These are phyloP conservation scores for Periconia sp. DNA, from an alignment of 2,329 filamentous ascomycete species.

Conservation along the genomic window DNA sequence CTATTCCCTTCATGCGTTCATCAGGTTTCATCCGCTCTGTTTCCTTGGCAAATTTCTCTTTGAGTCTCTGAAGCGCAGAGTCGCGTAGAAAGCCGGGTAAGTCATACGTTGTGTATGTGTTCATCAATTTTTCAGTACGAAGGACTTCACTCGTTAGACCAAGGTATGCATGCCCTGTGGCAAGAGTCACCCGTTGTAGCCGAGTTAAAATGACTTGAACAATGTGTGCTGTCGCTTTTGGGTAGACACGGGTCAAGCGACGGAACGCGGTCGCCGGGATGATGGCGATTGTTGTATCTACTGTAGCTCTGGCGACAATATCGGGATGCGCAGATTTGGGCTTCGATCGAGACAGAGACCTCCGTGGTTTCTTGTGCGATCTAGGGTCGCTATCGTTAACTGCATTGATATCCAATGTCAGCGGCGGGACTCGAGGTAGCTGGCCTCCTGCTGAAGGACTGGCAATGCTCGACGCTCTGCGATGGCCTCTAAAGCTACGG, in stretches of 20 bases:
- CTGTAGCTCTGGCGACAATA: conserved; percentile 92
- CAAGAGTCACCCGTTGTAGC: conserved; percentile 90
- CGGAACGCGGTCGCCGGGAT: conserved; percentile 97
- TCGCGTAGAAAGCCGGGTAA: conserved; percentile 90
- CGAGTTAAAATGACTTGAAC: conserved; percentile 96
- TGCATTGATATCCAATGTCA: conserved; percentile 67
- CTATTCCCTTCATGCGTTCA: conserved; percentile 89
- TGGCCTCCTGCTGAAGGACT: conserved; percentile 44
- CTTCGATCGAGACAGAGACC: conserved; percentile 41
- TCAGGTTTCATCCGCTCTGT: conserved; percentile 80
- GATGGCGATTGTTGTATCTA: conserved; percentile 97
- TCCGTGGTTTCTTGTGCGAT: conserved; percentile 17
- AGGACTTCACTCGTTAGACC: conserved; percentile 91
- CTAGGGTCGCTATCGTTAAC: conserved; percentile 26
- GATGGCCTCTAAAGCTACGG: conserved; percentile 24
- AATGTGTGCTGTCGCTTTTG: conserved; percentile 95
- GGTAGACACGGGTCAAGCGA: conserved; percentile 89
- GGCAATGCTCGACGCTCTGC: conserved; percentile 37
- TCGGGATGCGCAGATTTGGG: conserved; percentile 89
- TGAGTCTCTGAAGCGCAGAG: conserved; percentile 79
- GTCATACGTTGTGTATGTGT: conserved; percentile 89
- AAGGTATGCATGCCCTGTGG: conserved; percentile 92
- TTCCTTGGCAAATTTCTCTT: conserved; percentile 90
- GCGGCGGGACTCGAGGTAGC: conserved; percentile 70
- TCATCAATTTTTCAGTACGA: conserved; percentile 91